Conservation (phyloP, 1,284 basidiomycete species). For the Stygiomarasmius scandens region DNA sequence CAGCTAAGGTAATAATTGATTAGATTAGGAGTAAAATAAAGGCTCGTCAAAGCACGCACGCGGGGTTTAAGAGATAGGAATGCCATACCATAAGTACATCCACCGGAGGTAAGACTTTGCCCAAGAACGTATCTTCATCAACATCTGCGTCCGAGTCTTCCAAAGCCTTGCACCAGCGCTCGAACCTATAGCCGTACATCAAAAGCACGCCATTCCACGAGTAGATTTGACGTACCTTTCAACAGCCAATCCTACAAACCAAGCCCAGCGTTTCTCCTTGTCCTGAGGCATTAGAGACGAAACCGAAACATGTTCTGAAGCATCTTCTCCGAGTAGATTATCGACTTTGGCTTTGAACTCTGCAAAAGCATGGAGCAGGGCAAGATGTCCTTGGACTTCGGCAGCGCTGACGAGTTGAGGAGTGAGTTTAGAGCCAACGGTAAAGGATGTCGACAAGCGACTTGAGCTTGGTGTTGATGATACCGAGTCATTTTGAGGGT, state of each 20-base stretch:
- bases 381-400: conserved; percentile 32
- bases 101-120: conserved; percentile 39
- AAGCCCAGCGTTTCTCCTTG: conserved; percentile 33
- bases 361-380: conserved; percentile 30
- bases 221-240: conserved; percentile 28
- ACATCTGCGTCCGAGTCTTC: conserved; percentile 9
- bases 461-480: too few relatives aligned
- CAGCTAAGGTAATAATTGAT: conserved; percentile 28
- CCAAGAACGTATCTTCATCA: conserved; percentile 9
- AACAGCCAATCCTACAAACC: conserved; percentile 38
- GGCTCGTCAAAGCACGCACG: conserved; percentile 26
- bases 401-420: conserved; percentile 26
- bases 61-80: conserved; percentile 50
- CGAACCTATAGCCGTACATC: conserved; percentile 29
- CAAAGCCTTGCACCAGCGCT: conserved; percentile 29
- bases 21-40: neutral
- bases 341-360: conserved; percentile 28
- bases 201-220: too few relatives aligned
- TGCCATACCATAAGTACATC: conserved; percentile 55
- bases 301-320: too few relatives aligned
- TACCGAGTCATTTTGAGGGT: too few relatives aligned
- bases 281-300: conserved; percentile 22
- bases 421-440: neutral
- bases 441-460: neutral
- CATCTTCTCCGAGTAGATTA: conserved; percentile 5